Evolutionary conservation across 2,329 filamentous ascomycete species (phyloP).

Genomic region (Apiospora pterosperma): DNA sequence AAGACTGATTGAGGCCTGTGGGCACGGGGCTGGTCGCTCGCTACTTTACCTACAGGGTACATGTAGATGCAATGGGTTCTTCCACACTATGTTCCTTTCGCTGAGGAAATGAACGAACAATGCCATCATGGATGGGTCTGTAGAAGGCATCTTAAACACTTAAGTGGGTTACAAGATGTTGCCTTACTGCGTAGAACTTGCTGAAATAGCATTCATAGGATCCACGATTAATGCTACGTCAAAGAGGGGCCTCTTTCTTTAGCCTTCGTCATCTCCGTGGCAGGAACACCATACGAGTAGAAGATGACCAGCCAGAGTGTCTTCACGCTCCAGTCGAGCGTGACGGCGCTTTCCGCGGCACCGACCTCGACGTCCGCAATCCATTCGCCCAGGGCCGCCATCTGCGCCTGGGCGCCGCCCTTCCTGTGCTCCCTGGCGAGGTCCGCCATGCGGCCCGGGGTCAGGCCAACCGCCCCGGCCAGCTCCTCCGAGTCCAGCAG

Average conservation of each 20-base stretch:
- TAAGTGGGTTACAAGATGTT: background rate
- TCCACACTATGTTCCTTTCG: background rate
- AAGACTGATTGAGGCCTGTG: background rate
- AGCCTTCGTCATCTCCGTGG: background rate
- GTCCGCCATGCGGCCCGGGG: slow-evolving; percentile 37
- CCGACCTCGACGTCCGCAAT: slow-evolving; percentile 27
- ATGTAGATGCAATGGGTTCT: background rate
- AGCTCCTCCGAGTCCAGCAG: slow-evolving; percentile 30
- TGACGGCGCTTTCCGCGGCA: background rate
- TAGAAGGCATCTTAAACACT: background rate
- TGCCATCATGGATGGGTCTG: background rate
- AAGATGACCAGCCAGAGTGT: slow-evolving; percentile 35
- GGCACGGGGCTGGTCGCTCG: background rate
- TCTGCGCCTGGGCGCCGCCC: slow-evolving; percentile 12
- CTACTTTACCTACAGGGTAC: no score
- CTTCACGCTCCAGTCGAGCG: slow-evolving; percentile 14
- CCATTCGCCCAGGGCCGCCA: slow-evolving; percentile 15
- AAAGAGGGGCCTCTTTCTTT: background rate
- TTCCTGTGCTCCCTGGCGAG: slow-evolving; percentile 24
- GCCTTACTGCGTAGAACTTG: background rate
- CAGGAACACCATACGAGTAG: background rate
- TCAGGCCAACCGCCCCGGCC: slow-evolving; percentile 7
- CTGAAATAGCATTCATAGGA: background rate
- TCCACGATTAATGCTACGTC: background rate
- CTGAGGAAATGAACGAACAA: background rate